Percentiles rank a stretch among this genome's conserved stretches.
These are phyloP conservation scores for Rhizopogon vesiculosus DNA, from an alignment of 768 basidiomycete species.

Conservation along the genomic window DNA sequence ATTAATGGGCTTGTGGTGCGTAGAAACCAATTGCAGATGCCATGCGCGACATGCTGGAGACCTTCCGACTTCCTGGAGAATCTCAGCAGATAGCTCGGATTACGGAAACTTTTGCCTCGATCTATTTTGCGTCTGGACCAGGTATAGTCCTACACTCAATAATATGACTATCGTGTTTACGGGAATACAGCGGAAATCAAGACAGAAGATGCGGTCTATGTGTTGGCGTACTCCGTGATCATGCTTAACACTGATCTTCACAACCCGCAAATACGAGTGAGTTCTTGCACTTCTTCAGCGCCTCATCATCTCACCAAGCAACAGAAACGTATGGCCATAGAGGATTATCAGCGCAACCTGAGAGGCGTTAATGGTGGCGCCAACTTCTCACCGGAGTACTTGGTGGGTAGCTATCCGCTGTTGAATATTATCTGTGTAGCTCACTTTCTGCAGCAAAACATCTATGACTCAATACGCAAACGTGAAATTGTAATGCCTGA, in stretches of 20 bases:
- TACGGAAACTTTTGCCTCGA: constrained; percentile 90
- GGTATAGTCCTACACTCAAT: constrained; percentile 37
- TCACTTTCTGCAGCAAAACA: constrained; percentile 55
- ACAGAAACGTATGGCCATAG: constrained; percentile 94
- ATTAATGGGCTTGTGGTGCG: background rate
- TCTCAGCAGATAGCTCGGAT: constrained; percentile 91
- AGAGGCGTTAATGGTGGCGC: constrained; percentile 85
- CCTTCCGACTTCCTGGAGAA: constrained; percentile 94
- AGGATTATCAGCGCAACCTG: constrained; percentile 90
- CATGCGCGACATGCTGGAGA: constrained; percentile 90
- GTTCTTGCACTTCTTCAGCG: constrained; percentile 19
- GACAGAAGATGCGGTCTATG: constrained; percentile 88
- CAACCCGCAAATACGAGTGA: constrained; percentile 86
- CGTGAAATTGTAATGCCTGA: constrained; percentile 96
- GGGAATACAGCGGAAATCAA: constrained; percentile 70
- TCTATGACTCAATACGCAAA: constrained; percentile 93
- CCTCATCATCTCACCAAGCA: constrained; percentile 5
- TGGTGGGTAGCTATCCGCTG: constrained; percentile 43
- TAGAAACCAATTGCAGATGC: constrained; percentile 96
- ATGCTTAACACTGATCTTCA: constrained; percentile 98
- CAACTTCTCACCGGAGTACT: constrained; percentile 81
- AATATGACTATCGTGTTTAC: background rate
- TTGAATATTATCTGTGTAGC: background rate
- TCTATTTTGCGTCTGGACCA: constrained; percentile 83
- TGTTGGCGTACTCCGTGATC: constrained; percentile 92